These are phyloP conservation scores for Neurospora sp. DNA, from an alignment of 495 filamentous ascomycete species.

Conservation along the genomic window DNA sequence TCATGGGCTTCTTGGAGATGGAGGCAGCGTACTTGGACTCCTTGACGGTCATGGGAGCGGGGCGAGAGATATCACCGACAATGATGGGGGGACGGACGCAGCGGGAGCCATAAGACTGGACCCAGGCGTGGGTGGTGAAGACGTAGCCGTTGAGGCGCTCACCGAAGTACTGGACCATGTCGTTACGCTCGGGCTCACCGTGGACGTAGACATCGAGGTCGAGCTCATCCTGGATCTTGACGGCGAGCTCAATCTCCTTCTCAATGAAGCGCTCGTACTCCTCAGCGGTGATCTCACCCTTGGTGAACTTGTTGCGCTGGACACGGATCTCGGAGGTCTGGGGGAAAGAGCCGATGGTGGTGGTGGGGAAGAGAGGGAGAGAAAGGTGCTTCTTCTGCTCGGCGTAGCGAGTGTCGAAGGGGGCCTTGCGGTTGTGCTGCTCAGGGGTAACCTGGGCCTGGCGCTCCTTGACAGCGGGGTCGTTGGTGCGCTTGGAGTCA, in stretches of 20 bases:
- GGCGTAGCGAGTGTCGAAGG: slow-evolving; percentile 71
- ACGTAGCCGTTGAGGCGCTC: slow-evolving; percentile 94
- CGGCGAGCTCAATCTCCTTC: slow-evolving; percentile 86
- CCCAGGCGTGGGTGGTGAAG: slow-evolving; percentile 98
- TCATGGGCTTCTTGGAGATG: slow-evolving; percentile 97
- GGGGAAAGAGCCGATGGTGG: slow-evolving; percentile 98
- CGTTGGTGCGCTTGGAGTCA: slow-evolving; percentile 87
- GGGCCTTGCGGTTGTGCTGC: slow-evolving; percentile 85
- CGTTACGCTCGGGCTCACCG: slow-evolving; percentile 98
- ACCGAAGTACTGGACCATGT: slow-evolving; percentile 99
- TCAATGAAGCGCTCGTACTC: slow-evolving; percentile 98
- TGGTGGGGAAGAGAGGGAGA: slow-evolving; percentile 95
- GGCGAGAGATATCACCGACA: slow-evolving; percentile 95
- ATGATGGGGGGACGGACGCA: slow-evolving; percentile 97
- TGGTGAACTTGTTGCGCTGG: slow-evolving; percentile 93
- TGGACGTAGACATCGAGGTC: slow-evolving; percentile 89
- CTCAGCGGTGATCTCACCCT: slow-evolving; percentile 83
- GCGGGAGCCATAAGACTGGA: slow-evolving; percentile 94
- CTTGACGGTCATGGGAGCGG: slow-evolving; percentile 97
- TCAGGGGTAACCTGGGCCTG: slow-evolving; percentile 74
- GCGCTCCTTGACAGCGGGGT: slow-evolving; percentile 90
- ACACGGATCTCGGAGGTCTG: slow-evolving; percentile 98
- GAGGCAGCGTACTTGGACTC: slow-evolving; percentile 97
- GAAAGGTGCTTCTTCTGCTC: slow-evolving; percentile 80
- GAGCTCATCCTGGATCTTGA: slow-evolving; percentile 96